Evolutionary conservation across 192 early-diverging fungal genomes (phyloP).

Genomic region (Linnemannia elongata): DNA sequence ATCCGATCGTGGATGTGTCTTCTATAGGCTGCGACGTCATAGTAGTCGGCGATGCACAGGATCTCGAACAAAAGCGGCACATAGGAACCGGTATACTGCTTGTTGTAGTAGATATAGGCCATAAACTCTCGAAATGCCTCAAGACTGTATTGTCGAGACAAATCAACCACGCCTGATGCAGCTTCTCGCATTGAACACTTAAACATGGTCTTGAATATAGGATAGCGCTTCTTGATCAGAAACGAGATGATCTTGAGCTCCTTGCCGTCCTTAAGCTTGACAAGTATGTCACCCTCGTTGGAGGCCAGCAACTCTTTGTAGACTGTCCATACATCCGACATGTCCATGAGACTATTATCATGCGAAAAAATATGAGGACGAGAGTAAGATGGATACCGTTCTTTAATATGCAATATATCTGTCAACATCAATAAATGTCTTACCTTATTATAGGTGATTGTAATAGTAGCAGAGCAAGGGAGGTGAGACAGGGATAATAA

Average conservation of each 20-base stretch:
- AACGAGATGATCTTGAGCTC: slow-evolving; percentile 21
- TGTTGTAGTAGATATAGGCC: slow-evolving; percentile 36
- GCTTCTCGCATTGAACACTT: slow-evolving; percentile 28
- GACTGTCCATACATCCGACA: slow-evolving; percentile 1
- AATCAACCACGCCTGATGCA: slow-evolving; percentile 24
- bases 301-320: slow-evolving; percentile 26
- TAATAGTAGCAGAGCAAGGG: too few species aligned
- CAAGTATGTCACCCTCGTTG: slow-evolving; percentile 25
- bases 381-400: too few species aligned
- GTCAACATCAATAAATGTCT: too few species aligned
- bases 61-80: slow-evolving; percentile 30
- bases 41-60: slow-evolving; percentile 25
- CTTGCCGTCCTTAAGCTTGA: slow-evolving; percentile 21
- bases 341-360: not conserved
- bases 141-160: slow-evolving; percentile 13
- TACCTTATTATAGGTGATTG: too few species aligned
- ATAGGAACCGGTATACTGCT: slow-evolving; percentile 10
- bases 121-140: slow-evolving; percentile 32
- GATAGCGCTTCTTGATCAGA: slow-evolving; percentile 26
- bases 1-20: slow-evolving; percentile 15
- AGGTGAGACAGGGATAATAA: too few species aligned
- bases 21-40: slow-evolving; percentile 11
- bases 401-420: too few species aligned
- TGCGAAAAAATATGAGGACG: not conserved
- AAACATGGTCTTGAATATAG: slow-evolving; percentile 30